Evolutionary conservation across 1,284 basidiomycete species (phyloP).

Genomic region (Tremellales sp.): DNA sequence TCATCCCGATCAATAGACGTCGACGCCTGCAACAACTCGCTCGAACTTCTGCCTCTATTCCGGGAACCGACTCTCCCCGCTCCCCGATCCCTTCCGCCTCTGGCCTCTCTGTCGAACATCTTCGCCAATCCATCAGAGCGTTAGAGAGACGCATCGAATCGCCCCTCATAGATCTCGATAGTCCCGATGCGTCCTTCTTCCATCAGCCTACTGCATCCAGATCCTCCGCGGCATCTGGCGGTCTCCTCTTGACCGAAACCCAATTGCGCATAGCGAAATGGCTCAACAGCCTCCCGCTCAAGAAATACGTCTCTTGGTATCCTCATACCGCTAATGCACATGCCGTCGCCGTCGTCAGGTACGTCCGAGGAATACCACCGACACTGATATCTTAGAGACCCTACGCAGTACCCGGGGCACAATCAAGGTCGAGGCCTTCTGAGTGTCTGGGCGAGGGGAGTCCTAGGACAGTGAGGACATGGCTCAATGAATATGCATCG

Average conservation of each 20-base stretch:
- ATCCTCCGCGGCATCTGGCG: slow-evolving; percentile 16
- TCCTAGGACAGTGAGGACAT: slow-evolving; percentile 1
- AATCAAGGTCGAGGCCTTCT: slow-evolving; percentile 38
- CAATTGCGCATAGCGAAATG: slow-evolving; percentile 39
- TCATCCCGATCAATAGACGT: slow-evolving; percentile 1
- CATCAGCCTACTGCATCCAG: not conserved
- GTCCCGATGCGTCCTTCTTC: not conserved
- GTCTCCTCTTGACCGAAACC: slow-evolving; percentile 27
- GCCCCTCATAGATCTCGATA: slow-evolving; percentile 30
- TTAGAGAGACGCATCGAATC: slow-evolving; percentile 36
- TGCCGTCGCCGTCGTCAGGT: slow-evolving; percentile 42
- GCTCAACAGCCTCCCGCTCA: slow-evolving; percentile 33
- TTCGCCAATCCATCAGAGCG: slow-evolving; percentile 30
- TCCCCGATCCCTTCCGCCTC: slow-evolving; percentile 17
- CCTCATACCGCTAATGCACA: slow-evolving; percentile 42
- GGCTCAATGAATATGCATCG: not conserved
- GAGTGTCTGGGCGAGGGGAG: slow-evolving; percentile 32
- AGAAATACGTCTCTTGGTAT: slow-evolving; percentile 40
- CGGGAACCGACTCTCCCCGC: not conserved
- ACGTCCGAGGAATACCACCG: slow-evolving; percentile 9
- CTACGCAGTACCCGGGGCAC: slow-evolving; percentile 32
- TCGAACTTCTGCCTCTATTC: slow-evolving; percentile 3
- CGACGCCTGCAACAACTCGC: slow-evolving; percentile 34
- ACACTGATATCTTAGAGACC: slow-evolving; percentile 24
- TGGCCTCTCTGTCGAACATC: slow-evolving; percentile 30